A percentile compares a stretch with the other conserved stretches of the same genome.
Evolutionary conservation across 495 filamentous ascomycete genomes (phyloP).

Genomic region (Lepidopterella palustris): DNA sequence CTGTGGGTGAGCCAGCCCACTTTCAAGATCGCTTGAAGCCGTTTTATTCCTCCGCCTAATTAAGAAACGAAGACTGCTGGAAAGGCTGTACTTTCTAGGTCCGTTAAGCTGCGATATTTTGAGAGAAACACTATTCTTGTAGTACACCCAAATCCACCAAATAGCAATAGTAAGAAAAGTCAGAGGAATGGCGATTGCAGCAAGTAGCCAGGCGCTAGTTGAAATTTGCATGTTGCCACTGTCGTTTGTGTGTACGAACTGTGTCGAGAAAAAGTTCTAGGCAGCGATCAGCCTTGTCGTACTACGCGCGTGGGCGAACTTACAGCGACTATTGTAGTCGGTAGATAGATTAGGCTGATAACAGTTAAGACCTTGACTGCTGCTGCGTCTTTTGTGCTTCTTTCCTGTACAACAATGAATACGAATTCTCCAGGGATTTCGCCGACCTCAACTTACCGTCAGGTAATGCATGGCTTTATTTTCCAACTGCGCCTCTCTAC

Average conservation of each 20-base stretch:
- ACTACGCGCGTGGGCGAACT: constrained; percentile 5
- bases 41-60: too few relatives aligned
- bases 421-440: constrained; percentile 8
- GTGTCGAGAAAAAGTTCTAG: constrained; percentile 39
- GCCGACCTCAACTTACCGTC: constrained; percentile 16
- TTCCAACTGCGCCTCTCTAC: constrained; percentile 7
- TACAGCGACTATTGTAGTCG: constrained; percentile 36
- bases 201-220: constrained; percentile 31
- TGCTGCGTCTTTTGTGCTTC: constrained; percentile 34
- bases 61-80: too few relatives aligned
- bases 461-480: constrained; percentile 26
- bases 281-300: not conserved
- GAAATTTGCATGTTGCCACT: constrained; percentile 16
- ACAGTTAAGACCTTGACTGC: constrained; percentile 38
- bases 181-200: constrained; percentile 31
- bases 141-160: constrained; percentile 32
- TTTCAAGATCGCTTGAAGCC: too few relatives aligned
- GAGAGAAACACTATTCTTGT: not conserved
- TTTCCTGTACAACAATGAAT: constrained; percentile 31
- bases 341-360: constrained; percentile 36
- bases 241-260: constrained; percentile 28
- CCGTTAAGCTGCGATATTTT: constrained; percentile 1
- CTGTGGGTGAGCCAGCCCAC: too few relatives aligned
- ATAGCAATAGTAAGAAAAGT: constrained; percentile 31
- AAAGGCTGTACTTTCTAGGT: too few relatives aligned